Conservation (phyloP, 1,139 yeast genomes). For the Saccharomyces hybrid region DNA sequence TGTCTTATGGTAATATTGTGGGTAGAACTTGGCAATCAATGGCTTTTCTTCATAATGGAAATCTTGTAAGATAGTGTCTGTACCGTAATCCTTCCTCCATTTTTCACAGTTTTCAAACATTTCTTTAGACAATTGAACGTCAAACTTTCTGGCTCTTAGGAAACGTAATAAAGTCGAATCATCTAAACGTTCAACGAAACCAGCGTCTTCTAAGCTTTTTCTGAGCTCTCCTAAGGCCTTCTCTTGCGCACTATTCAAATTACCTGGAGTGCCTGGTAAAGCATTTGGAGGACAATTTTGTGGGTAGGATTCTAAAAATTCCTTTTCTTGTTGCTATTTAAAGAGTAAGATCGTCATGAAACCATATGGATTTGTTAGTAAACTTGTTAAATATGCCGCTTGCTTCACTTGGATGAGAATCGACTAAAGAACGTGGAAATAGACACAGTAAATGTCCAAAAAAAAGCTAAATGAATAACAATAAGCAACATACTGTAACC, state of each 20-base stretch:
- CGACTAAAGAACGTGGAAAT: not conserved
- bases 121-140: constrained; percentile 62
- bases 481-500: constrained; percentile 15
- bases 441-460: not conserved
- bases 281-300: constrained; percentile 57
- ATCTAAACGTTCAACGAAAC: constrained; percentile 70
- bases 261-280: constrained; percentile 77
- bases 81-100: constrained; percentile 85
- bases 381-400: not conserved
- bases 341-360: not conserved
- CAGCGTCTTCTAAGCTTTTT: constrained; percentile 50
- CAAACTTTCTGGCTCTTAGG: constrained; percentile 92
- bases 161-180: constrained; percentile 87
- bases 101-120: constrained; percentile 86
- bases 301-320: constrained; percentile 49
- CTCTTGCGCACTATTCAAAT: constrained; percentile 62
- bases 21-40: constrained; percentile 79
- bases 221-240: constrained; percentile 52
- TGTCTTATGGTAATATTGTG: constrained; percentile 95
- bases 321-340: constrained; percentile 17
- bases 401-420: not conserved
- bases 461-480: not conserved
- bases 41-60: constrained; percentile 90
- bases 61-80: constrained; percentile 76
- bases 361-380: not conserved